Conservation (phyloP, 2,329 filamentous ascomycete species). For the Sclerotinia spermophila region DNA sequence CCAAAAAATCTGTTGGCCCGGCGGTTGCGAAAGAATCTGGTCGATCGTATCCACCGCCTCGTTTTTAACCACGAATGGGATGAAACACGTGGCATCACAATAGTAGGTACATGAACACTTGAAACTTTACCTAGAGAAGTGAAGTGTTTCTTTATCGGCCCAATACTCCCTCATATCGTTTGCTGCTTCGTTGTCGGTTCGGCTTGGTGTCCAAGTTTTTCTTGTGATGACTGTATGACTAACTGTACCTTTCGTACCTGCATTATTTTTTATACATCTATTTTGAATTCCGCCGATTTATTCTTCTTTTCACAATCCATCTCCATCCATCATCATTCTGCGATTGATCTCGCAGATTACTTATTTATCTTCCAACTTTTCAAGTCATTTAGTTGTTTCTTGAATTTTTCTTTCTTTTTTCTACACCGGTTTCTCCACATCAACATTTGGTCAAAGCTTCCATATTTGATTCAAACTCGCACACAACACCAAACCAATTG, state of each 20-base stretch:
- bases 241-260: slow-evolving; percentile 9
- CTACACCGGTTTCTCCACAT: background rate
- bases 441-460: background rate
- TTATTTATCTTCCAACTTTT: slow-evolving; percentile 2
- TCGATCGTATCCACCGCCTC: slow-evolving; percentile 18
- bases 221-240: background rate
- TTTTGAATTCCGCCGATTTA: background rate
- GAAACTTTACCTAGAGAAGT: slow-evolving; percentile 4
- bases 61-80: slow-evolving; percentile 16
- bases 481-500: background rate
- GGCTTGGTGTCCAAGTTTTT: slow-evolving; percentile 7
- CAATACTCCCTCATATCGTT: slow-evolving; percentile 9
- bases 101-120: slow-evolving; percentile 4
- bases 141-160: slow-evolving; percentile 19
- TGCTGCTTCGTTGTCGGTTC: slow-evolving; percentile 15
- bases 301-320: slow-evolving; percentile 12
- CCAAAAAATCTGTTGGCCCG: slow-evolving; percentile 3
- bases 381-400: slow-evolving; percentile 14
- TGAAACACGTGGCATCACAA: slow-evolving; percentile 18
- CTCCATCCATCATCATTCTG: slow-evolving; percentile 1
- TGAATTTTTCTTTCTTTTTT: background rate
- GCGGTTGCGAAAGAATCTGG: slow-evolving; percentile 16
- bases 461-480: background rate
- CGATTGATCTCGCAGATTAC: slow-evolving; percentile 1
- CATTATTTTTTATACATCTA: slow-evolving; percentile 19